Percentiles rank a stretch among this genome's conserved stretches.
Evolutionary conservation across 2,329 filamentous ascomycete genomes (phyloP).

Genomic region (Fusarium oligoseptatum): DNA sequence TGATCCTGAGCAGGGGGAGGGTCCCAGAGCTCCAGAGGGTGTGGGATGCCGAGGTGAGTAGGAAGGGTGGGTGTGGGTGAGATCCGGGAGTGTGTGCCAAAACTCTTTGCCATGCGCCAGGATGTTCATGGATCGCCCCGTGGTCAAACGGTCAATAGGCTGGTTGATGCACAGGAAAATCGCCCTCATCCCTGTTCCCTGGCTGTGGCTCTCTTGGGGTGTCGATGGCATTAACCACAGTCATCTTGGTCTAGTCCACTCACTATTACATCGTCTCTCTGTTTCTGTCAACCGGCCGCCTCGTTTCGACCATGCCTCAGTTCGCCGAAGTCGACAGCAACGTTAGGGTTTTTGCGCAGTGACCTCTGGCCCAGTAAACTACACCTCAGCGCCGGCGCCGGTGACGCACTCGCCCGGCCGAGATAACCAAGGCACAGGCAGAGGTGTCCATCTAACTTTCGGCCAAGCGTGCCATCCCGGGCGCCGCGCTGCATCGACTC

Average conservation of each 20-base stretch:
- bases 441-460: slow-evolving; percentile 34
- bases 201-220: slow-evolving; percentile 28
- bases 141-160: slow-evolving; percentile 48
- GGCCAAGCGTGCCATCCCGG: slow-evolving; percentile 40
- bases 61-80: slow-evolving; percentile 37
- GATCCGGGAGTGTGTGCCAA: slow-evolving; percentile 43
- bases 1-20: slow-evolving; percentile 43
- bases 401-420: slow-evolving; percentile 34
- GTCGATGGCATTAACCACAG: slow-evolving; percentile 39
- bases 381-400: slow-evolving; percentile 33
- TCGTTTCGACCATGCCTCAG: slow-evolving; percentile 19
- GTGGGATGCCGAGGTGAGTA: slow-evolving; percentile 19
- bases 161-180: slow-evolving; percentile 34
- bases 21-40: slow-evolving; percentile 10
- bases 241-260: slow-evolving; percentile 18
- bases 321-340: slow-evolving; percentile 33
- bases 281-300: neutral
- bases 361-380: slow-evolving; percentile 15
- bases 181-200: slow-evolving; percentile 41
- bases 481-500: slow-evolving; percentile 40
- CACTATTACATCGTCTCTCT: neutral
- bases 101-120: slow-evolving; percentile 43
- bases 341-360: slow-evolving; percentile 24
- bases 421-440: slow-evolving; percentile 25
- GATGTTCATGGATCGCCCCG: slow-evolving; percentile 47